Conservation (phyloP, 371 early-diverging fungal species). For the Mucor velutinosus region DNA sequence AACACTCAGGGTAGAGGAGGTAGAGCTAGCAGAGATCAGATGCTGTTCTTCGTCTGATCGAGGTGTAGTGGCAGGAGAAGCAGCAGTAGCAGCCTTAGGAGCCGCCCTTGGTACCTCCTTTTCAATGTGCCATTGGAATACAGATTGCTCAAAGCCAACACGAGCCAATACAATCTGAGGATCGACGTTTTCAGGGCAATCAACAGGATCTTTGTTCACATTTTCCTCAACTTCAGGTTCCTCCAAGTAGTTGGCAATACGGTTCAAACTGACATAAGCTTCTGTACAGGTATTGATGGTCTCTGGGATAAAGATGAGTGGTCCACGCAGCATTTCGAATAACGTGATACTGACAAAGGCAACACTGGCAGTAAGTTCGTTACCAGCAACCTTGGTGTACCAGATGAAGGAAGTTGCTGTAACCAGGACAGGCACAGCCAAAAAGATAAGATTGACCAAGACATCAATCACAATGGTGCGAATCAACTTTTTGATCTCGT, state of each 20-base stretch:
- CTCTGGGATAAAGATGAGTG: slow-evolving; percentile 55
- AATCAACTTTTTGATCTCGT: slow-evolving; percentile 52
- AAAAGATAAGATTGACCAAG: slow-evolving; percentile 42
- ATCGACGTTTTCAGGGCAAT: slow-evolving; percentile 16
- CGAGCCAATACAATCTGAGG: slow-evolving; percentile 27
- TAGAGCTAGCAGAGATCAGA: slow-evolving; percentile 20
- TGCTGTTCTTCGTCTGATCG: slow-evolving; percentile 1
- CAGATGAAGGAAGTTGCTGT: slow-evolving; percentile 59
- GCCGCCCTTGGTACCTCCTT: neutral
- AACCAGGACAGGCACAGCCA: slow-evolving; percentile 56
- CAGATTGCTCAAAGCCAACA: slow-evolving; percentile 52
- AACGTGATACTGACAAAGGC: slow-evolving; percentile 66
- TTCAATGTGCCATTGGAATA: slow-evolving; percentile 51
- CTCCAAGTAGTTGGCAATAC: slow-evolving; percentile 56
- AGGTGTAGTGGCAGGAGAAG: neutral
- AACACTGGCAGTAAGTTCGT: slow-evolving; percentile 49
- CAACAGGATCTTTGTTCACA: slow-evolving; percentile 18
- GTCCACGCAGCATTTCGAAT: slow-evolving; percentile 57
- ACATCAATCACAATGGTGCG: slow-evolving; percentile 42
- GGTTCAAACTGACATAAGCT: slow-evolving; percentile 54
- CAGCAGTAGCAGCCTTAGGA: neutral
- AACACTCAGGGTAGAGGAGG: neutral
- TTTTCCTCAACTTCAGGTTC: slow-evolving; percentile 51
- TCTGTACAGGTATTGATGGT: slow-evolving; percentile 33
- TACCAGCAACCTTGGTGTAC: slow-evolving; percentile 58